phyloP scores from a whole-genome alignment of 2,329 filamentous ascomycete genomes.

The Tetracladium maxilliforme region DNA sequence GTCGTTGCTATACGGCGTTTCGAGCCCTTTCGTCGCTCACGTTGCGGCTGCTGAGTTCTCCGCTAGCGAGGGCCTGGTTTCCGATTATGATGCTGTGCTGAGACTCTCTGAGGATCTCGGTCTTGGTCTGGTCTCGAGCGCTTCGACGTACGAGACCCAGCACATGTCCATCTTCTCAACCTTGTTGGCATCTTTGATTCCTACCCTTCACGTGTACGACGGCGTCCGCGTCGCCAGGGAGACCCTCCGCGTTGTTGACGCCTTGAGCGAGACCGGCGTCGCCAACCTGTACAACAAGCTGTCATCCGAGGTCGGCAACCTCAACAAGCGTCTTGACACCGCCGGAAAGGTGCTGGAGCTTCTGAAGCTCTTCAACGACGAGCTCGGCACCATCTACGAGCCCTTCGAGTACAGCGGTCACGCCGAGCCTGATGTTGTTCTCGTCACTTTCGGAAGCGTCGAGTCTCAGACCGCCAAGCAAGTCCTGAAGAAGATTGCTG shows the following conservation, averaged over 20 bases:
- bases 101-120: conserved; percentile 80
- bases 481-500: conserved; percentile 57
- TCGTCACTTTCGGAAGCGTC: conserved; percentile 85
- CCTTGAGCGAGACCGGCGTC: conserved; percentile 58
- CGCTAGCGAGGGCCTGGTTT: conserved; percentile 54
- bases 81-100: conserved; percentile 74
- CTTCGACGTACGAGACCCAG: conserved; percentile 80
- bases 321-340: conserved; percentile 56
- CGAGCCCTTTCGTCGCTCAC: conserved; percentile 86
- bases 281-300: conserved; percentile 55
- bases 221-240: conserved; percentile 72
- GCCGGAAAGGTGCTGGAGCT: conserved; percentile 60
- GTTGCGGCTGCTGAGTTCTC: conserved; percentile 82
- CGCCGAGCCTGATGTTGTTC: conserved; percentile 59
- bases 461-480: conserved; percentile 80
- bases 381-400: conserved; percentile 85
- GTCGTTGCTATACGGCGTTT: conserved; percentile 77
- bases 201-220: conserved; percentile 81
- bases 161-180: conserved; percentile 90
- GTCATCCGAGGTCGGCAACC: conserved; percentile 40
- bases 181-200: conserved; percentile 60
- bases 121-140: conserved; percentile 70
- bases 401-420: conserved; percentile 93
- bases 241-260: conserved; percentile 68
- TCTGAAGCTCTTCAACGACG: conserved; percentile 66